Evolutionary conservation across 1,284 basidiomycete species (phyloP).

Genomic region (Ceratorhiza oryzae-sativae): DNA sequence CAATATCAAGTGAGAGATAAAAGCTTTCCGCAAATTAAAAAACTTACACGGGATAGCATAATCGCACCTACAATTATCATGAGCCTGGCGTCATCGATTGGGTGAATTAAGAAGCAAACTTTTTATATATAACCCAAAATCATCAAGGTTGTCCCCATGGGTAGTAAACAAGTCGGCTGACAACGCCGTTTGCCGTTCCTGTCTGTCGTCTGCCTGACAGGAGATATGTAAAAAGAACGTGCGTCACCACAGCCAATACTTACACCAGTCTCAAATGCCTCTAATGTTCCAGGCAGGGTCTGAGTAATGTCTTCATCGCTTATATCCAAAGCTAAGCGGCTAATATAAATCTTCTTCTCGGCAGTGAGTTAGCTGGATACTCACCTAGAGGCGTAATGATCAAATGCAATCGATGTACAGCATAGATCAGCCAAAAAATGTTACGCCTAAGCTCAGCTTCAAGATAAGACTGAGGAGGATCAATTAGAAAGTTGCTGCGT

Average conservation of each 20-base stretch:
- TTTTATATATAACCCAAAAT: slow-evolving; percentile 29
- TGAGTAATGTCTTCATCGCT: slow-evolving; percentile 42
- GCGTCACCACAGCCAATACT: not conserved
- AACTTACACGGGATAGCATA: slow-evolving; percentile 21
- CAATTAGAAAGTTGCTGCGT: not conserved
- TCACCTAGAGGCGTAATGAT: not conserved
- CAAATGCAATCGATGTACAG: not conserved
- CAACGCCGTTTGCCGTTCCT: slow-evolving; percentile 12
- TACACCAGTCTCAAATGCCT: slow-evolving; percentile 37
- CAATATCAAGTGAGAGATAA: not conserved
- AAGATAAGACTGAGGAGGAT: slow-evolving; percentile 9
- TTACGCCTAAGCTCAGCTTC: slow-evolving; percentile 28
- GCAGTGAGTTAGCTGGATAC: too few relatives aligned
- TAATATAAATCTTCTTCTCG: too few relatives aligned
- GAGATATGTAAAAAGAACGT: not conserved
- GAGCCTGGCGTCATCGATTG: too few relatives aligned
- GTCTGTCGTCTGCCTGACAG: slow-evolving; percentile 10
- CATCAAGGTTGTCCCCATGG: slow-evolving; percentile 11
- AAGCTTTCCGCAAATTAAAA: not conserved
- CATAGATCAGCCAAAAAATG: slow-evolving; percentile 38
- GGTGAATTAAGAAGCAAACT: not conserved
- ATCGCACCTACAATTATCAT: slow-evolving; percentile 11
- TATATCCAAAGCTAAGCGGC: slow-evolving; percentile 10
- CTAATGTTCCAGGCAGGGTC: slow-evolving; percentile 33
- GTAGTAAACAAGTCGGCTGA: slow-evolving; percentile 25